Conservation (phyloP, 192 early-diverging fungal species). For the Entomortierella beljakovae region DNA sequence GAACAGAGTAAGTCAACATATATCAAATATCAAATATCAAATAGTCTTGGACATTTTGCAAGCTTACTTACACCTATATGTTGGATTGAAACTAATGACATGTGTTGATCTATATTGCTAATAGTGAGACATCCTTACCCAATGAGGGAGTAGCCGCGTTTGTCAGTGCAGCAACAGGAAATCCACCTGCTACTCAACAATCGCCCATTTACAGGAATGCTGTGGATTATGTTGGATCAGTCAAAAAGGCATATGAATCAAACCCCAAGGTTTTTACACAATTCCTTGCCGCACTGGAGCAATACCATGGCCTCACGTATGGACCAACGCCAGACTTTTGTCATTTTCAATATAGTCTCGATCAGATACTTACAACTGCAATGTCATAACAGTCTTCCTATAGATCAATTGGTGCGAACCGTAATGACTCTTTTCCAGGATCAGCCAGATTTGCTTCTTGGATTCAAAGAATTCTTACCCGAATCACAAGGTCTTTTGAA, state of each 20-base stretch:
- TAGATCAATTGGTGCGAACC: constrained; percentile 40
- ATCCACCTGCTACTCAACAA: constrained; percentile 11
- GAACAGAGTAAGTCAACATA: constrained; percentile 18
- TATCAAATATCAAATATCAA: no score
- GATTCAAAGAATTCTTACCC: constrained; percentile 52
- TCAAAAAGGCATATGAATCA: constrained; percentile 46
- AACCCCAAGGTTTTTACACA: constrained; percentile 46
- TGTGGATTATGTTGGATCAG: constrained; percentile 44
- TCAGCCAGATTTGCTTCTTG: constrained; percentile 45
- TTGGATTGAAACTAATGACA: background rate
- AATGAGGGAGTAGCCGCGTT: constrained; percentile 16
- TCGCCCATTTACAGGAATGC: constrained; percentile 38
- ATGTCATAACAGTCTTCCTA: constrained; percentile 23
- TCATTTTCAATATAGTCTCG: background rate
- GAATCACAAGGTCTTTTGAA: constrained; percentile 42
- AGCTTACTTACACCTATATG: no score
- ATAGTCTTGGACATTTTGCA: no score
- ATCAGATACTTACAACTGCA: background rate
- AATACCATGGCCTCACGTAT: constrained; percentile 44
- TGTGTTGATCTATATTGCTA: no score
- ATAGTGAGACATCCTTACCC: constrained; percentile 4
- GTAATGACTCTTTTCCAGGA: constrained; percentile 54
- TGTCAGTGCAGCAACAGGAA: constrained; percentile 24
- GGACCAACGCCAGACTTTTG: background rate
- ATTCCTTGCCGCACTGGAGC: constrained; percentile 33